Evolutionary conservation across 2,329 filamentous ascomycete genomes (phyloP).

Genomic region (Phyllosticta citribraziliensis): DNA sequence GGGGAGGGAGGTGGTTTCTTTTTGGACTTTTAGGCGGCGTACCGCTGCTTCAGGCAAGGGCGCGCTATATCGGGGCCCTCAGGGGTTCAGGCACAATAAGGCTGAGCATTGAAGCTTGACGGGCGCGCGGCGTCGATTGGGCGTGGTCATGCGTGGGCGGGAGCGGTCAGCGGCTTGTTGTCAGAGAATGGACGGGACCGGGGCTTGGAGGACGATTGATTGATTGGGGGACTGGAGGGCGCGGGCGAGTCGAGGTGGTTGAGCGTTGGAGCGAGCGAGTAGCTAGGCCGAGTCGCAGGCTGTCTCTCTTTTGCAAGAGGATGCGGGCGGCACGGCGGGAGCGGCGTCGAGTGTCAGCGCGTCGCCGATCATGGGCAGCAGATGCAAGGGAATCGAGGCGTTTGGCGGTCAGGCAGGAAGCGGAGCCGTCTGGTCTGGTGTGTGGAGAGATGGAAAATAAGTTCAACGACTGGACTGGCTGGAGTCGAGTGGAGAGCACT

Average conservation of each 20-base stretch:
- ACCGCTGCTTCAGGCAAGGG: conserved; percentile 5
- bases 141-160: background rate
- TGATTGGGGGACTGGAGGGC: background rate
- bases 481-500: too few relatives aligned
- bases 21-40: background rate
- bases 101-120: conserved; percentile 10
- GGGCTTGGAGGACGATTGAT: background rate
- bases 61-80: conserved; percentile 10
- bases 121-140: background rate
- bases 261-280: background rate
- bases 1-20: background rate
- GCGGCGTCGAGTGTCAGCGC: background rate
- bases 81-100: conserved; percentile 11
- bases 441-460: background rate
- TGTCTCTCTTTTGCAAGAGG: background rate
- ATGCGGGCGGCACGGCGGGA: background rate
- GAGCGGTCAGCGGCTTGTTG: background rate
- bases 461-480: too few relatives aligned
- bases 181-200: background rate
- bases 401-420: background rate
- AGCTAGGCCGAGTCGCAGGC: background rate
- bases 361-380: background rate
- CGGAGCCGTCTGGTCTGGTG: too few relatives aligned
- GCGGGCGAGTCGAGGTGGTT: background rate
- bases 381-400: background rate